These are phyloP conservation scores for Epichloe aotearoae DNA, from an alignment of 2,329 filamentous ascomycete species.

Conservation along the genomic window DNA sequence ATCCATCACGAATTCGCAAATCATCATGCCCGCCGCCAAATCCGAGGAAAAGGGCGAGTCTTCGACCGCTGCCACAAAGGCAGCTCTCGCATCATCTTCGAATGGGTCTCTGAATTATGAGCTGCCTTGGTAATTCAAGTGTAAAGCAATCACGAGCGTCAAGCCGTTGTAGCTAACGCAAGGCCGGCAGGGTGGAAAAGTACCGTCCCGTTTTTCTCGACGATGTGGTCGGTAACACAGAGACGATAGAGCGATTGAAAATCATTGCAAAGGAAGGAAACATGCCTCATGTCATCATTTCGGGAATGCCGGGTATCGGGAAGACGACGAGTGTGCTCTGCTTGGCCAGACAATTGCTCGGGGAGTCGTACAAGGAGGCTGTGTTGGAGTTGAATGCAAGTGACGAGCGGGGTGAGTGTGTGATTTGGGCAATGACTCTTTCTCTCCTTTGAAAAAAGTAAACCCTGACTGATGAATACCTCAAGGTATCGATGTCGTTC, in stretches of 20 bases:
- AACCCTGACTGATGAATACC: not conserved
- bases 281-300: constrained; percentile 98
- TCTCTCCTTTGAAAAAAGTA: not conserved
- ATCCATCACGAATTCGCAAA: too few relatives aligned
- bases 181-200: constrained; percentile 73
- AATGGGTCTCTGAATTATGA: constrained; percentile 51
- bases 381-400: constrained; percentile 93
- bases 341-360: constrained; percentile 79
- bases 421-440: not conserved
- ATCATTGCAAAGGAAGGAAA: constrained; percentile 98
- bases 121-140: constrained; percentile 53
- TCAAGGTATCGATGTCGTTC: constrained; percentile 84
- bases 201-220: constrained; percentile 91
- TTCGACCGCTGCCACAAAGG: constrained; percentile 45
- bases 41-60: constrained; percentile 45
- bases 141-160: not conserved
- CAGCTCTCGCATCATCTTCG: constrained; percentile 35
- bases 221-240: constrained; percentile 94
- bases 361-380: constrained; percentile 92
- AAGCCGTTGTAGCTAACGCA: not conserved
- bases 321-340: constrained; percentile 96
- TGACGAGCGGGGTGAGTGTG: constrained; percentile 63
- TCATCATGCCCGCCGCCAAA: constrained; percentile 40
- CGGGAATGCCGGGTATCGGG: constrained; percentile 97
- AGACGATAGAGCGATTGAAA: constrained; percentile 92